These are phyloP conservation scores for Boletus patriciae DNA, from an alignment of 768 basidiomycete genomes.

Conservation along the genomic window DNA sequence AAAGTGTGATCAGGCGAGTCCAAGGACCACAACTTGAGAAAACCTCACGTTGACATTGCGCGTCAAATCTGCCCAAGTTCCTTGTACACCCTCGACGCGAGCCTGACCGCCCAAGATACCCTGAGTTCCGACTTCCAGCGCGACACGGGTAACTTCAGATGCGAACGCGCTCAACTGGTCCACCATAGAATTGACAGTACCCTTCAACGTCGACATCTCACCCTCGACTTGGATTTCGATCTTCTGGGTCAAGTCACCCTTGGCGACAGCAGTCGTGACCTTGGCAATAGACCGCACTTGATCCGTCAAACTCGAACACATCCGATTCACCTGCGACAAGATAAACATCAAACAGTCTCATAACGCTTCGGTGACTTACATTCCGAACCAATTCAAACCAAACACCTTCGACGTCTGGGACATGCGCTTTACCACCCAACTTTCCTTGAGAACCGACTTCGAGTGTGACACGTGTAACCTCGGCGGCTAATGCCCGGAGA, in stretches of 20 bases:
- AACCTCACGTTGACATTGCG: conserved; percentile 78
- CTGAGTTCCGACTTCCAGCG: conserved; percentile 87
- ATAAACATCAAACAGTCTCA: conserved; percentile 9
- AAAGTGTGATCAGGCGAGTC: neutral
- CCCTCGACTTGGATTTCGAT: conserved; percentile 88
- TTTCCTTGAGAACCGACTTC: conserved; percentile 90
- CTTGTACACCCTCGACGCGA: conserved; percentile 85
- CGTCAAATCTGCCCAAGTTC: conserved; percentile 91
- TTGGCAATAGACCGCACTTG: conserved; percentile 81
- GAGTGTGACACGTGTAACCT: conserved; percentile 80
- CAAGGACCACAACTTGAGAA: neutral
- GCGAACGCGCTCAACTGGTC: conserved; percentile 87
- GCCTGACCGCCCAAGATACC: conserved; percentile 92
- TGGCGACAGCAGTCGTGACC: conserved; percentile 87
- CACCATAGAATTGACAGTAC: conserved; percentile 93
- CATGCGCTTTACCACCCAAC: conserved; percentile 83
- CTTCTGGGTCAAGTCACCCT: conserved; percentile 89
- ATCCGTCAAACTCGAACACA: conserved; percentile 80
- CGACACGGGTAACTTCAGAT: conserved; percentile 78
- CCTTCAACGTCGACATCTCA: conserved; percentile 83
- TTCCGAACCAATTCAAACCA: conserved; percentile 81
- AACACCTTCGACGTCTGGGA: conserved; percentile 90
- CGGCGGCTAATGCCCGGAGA: conserved; percentile 67
- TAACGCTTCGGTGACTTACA: conserved; percentile 38
- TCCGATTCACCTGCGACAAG: conserved; percentile 60